A percentile compares a stretch with the other conserved stretches of the same genome.
These are phyloP conservation scores for Colletotrichum cordylinicola DNA, from an alignment of 2,329 filamentous ascomycete genomes.

Conservation along the genomic window DNA sequence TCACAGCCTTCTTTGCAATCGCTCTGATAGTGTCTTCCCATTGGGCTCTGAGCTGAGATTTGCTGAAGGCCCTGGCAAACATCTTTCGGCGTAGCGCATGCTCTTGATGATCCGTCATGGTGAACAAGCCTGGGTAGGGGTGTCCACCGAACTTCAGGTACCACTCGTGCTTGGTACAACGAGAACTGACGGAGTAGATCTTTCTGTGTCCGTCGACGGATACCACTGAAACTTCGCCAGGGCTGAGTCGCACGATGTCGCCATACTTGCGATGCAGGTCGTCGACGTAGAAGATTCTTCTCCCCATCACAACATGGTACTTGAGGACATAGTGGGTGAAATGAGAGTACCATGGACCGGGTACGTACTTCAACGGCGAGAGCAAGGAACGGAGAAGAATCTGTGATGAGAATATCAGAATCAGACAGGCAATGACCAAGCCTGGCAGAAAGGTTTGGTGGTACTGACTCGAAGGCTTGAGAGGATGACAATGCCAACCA, in stretches of 20 bases:
- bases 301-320: conserved; percentile 30
- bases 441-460: neutral
- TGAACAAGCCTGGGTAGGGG: neutral
- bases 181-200: neutral
- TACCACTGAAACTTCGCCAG: neutral
- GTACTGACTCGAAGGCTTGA: neutral
- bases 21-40: neutral
- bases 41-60: neutral
- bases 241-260: conserved; percentile 27
- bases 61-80: neutral
- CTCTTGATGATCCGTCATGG: neutral
- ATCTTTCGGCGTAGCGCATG: neutral
- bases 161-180: neutral
- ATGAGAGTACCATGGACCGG: neutral
- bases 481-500: neutral
- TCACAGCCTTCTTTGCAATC: conserved; percentile 32
- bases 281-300: conserved; percentile 55
- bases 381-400: neutral
- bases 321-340: neutral
- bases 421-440: neutral
- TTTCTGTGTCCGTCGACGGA: neutral
- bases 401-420: neutral
- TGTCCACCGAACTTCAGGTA: neutral
- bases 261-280: conserved; percentile 55
- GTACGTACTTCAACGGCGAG: neutral